Evolutionary conservation across 2,329 filamentous ascomycete genomes (phyloP).

Genomic region (Sporothrix luriei): DNA sequence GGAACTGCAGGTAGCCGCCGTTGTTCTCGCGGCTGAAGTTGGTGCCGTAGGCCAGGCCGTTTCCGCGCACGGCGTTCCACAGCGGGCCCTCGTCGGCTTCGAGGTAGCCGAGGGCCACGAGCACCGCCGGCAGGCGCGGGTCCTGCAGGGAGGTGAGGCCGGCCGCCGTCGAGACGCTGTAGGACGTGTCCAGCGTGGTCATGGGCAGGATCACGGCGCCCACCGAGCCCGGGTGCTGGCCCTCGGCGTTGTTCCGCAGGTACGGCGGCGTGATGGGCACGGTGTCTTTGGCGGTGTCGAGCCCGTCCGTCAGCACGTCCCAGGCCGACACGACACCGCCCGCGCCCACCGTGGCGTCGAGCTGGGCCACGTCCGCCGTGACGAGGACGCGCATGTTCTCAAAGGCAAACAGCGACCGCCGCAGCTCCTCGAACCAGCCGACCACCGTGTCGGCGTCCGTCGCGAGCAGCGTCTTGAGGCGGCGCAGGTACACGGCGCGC

Average conservation of each 20-base stretch:
- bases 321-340: slow-evolving; percentile 65
- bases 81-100: slow-evolving; percentile 92
- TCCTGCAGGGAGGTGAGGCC: slow-evolving; percentile 77
- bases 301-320: slow-evolving; percentile 62
- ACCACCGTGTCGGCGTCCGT: slow-evolving; percentile 76
- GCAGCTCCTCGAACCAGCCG: slow-evolving; percentile 74
- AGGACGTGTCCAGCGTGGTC: slow-evolving; percentile 90
- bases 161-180: slow-evolving; percentile 72
- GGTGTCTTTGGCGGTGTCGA: slow-evolving; percentile 56
- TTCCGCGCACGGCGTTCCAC: slow-evolving; percentile 90
- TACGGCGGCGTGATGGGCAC: slow-evolving; percentile 70
- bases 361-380: slow-evolving; percentile 74
- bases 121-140: slow-evolving; percentile 75
- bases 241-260: slow-evolving; percentile 73
- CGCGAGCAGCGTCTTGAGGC: slow-evolving; percentile 77
- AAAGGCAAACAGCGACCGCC: slow-evolving; percentile 74
- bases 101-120: slow-evolving; percentile 88
- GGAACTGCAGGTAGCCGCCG: slow-evolving; percentile 78
- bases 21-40: slow-evolving; percentile 77
- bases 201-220: slow-evolving; percentile 83
- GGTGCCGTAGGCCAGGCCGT: slow-evolving; percentile 88
- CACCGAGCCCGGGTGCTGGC: slow-evolving; percentile 71
- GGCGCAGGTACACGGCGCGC: slow-evolving; percentile 82
- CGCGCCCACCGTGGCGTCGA: slow-evolving; percentile 61
- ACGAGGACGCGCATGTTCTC: slow-evolving; percentile 85